Percentiles rank a stretch among this genome's conserved stretches.
These are phyloP conservation scores for Boletus sp. DNA, from an alignment of 1,284 basidiomycete species.

Conservation along the genomic window DNA sequence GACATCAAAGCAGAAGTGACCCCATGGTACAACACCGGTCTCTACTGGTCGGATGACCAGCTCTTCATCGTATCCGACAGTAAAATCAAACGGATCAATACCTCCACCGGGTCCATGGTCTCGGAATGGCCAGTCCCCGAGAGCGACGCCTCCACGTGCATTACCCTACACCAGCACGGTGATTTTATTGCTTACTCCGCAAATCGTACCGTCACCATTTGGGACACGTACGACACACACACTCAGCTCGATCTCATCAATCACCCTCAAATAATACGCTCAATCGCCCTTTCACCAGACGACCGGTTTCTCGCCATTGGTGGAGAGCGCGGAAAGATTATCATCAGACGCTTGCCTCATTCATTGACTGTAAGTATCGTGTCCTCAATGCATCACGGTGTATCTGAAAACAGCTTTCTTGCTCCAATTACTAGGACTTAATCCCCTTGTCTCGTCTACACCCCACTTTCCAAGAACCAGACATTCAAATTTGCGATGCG, in stretches of 20 bases:
- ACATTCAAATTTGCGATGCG: not conserved
- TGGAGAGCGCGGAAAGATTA: not conserved
- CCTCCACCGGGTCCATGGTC: not conserved
- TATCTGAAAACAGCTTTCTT: not conserved
- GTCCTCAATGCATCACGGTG: not conserved
- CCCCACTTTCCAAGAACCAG: not conserved
- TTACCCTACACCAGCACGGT: not conserved
- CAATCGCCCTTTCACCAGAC: not conserved
- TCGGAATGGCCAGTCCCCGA: not conserved
- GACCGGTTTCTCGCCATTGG: not conserved
- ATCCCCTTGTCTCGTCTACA: not conserved
- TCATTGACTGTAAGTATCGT: not conserved
- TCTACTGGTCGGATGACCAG: constrained; percentile 1
- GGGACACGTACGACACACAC: not conserved
- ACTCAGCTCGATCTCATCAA: not conserved
- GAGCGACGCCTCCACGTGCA: not conserved
- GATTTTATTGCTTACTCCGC: constrained; percentile 1
- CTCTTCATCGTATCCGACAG: not conserved
- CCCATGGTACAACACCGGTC: constrained; percentile 1
- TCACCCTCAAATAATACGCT: not conserved
- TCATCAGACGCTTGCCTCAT: not conserved
- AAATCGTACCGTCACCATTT: not conserved
- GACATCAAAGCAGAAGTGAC: not conserved
- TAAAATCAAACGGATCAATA: not conserved
- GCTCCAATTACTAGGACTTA: not conserved